Evolutionary conservation across 176 grass and related monocot genomes (phyloP), one percentile per base, ranked within the genome.

Genomic region (Tuctoria greenei): DNA sequence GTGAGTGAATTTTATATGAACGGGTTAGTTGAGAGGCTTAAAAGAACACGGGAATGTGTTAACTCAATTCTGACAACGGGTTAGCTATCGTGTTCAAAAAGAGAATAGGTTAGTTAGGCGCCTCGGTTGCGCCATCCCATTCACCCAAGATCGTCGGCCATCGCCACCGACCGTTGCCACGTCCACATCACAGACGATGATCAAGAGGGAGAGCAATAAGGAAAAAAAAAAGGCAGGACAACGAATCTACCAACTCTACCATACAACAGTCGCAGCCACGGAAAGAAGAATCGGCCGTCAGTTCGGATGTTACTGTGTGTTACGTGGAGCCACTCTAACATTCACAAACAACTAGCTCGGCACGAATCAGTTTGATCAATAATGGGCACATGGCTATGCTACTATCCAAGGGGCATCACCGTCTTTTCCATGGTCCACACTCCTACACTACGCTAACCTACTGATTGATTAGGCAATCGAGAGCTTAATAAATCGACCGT

Each of bases 91-190:
- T 31, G 31, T 31, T 31, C n/a, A 31, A 31, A 31, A 3, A 12
- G 21, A 58, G 45, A 43, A 52, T 66, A 11, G 6, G 49, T 26
- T 56, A 78, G 67, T 14, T 35, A 24, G 49, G 75, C 74, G 47
- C 59, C 28, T 34, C 61, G 66, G 85, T 64, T 88, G 69, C 69
- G 75, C 63, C 55, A 69, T 88, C 86, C 13, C 69, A 38, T 45
- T 88, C 86, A 45, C 44, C 75, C 86, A 27, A 46, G 9, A 9
- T 9, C 54, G 74, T 61, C 56, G 63, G 80, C 55, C 54, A 68
- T 61, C 56, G 63, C 86, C 55, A 54, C 65, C 72, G 56, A 31
- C 72, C 39, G 85, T 54, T 86, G 66, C 72, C 62, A 63, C 24
- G 81, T 83, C 75, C 26, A 3, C 66, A 24, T 82, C 61, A 39